Evolutionary conservation across 768 basidiomycete genomes (phyloP), one percentile per base, ranked within the genome.

Genomic region (Multifurca ochricompacta): DNA sequence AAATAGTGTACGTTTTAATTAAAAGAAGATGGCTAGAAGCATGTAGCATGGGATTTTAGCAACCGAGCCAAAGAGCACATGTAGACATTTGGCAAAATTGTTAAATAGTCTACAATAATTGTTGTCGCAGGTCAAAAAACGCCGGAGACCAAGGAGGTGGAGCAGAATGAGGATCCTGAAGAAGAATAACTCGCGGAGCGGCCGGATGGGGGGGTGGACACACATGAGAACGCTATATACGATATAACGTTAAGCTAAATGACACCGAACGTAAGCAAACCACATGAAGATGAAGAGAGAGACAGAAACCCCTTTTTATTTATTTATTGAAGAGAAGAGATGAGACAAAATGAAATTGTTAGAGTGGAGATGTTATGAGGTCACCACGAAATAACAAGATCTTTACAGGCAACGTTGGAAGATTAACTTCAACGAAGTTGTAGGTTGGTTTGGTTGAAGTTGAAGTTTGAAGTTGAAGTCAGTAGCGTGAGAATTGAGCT

Each of bases 21-120:
- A 50, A 52, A 47, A 46, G 54, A 49, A 49, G 56, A 18, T 14
- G 18, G 36, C 54, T 35, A 56, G 43, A 56, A 56, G 43, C 43
- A 45, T n/a, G 21, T 25, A 34, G 18, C 25, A 40, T 43, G 50
- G 37, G 45, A 45, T 40, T 31, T 41, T 31, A 39, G 49, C 30
- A 14, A 23, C 13, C 18, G 18, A 18, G 23, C 14, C 16, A 41
- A 23, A 23, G 49, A 35, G 35, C 41, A 55, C 34, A 36, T 18
- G 34, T 3, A 11, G 27, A 31, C 54, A 6, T 19, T 30, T 28
- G 42, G 35, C 34, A 43, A n/a, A 4, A 41, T 30, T 18, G 8
- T 27, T 25, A 36, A 39, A 18, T 30, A 8, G 16, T 54, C 18
- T 18, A 37, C 19, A 36, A 45, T 37, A 43, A 32, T 11, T 49